Percentiles rank a stretch among this genome's conserved stretches.
Evolutionary conservation across 805 yeast genomes (phyloP).

Genomic region (Candida endomychidarum): DNA sequence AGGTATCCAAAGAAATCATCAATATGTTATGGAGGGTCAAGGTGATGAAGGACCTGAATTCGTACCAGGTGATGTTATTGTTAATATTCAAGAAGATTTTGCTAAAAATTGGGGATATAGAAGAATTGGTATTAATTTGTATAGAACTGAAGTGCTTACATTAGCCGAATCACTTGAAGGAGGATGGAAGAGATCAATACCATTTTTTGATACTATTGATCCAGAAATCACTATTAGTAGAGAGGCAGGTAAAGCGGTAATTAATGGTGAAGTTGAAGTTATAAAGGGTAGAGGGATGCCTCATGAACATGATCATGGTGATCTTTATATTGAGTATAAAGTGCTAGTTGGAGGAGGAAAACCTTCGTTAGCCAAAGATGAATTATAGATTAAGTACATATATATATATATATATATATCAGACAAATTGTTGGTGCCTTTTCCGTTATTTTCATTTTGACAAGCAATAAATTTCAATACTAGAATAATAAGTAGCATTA

Average conservation of each 20-base stretch:
- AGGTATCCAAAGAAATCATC: conserved; percentile 65
- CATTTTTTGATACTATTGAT: conserved; percentile 63
- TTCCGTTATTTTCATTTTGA: too few relatives aligned
- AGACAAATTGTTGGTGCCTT: too few relatives aligned
- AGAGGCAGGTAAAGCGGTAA: conserved; percentile 49
- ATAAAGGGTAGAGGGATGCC: conserved; percentile 89
- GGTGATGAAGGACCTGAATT: conserved; percentile 84
- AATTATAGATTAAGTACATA: conserved; percentile 17
- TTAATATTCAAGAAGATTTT: conserved; percentile 58
- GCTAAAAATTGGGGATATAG: conserved; percentile 76
- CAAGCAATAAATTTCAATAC: too few relatives aligned
- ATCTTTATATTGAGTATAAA: conserved; percentile 52
- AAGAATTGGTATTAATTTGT: conserved; percentile 70
- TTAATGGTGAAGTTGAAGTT: conserved; percentile 70
- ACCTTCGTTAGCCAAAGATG: conserved; percentile 19
- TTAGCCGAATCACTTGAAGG: conserved; percentile 74
- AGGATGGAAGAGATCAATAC: conserved; percentile 72
- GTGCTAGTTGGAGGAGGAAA: conserved; percentile 31
- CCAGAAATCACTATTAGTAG: conserved; percentile 48
- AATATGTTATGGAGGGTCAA: conserved; percentile 64
- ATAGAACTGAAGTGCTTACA: conserved; percentile 76
- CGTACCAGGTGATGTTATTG: conserved; percentile 74
- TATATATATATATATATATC: too few relatives aligned
- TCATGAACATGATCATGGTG: conserved; percentile 38
- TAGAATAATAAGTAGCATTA: too few relatives aligned